Evolutionary conservation across 2,329 filamentous ascomycete species (phyloP).

Genomic region (Stachybotrys elegans): DNA sequence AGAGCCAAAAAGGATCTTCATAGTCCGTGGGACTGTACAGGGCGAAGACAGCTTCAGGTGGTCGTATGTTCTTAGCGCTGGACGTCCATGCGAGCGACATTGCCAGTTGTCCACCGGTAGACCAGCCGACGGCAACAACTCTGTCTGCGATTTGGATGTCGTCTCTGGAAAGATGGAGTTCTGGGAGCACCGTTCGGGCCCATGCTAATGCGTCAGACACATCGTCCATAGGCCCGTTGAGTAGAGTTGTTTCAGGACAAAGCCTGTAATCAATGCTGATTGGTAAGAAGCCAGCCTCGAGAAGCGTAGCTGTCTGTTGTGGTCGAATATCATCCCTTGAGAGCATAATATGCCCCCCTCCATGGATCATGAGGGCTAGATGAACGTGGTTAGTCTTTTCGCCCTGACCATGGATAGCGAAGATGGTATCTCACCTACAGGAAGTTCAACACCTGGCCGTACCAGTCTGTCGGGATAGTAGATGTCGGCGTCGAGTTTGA

Average conservation of each 20-base stretch:
- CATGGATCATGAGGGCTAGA: constrained; percentile 39
- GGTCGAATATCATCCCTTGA: constrained; percentile 30
- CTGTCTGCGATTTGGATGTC: constrained; percentile 11
- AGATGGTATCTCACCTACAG: not conserved
- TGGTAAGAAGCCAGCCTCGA: constrained; percentile 36
- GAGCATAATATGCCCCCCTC: constrained; percentile 36
- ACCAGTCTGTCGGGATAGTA: not conserved
- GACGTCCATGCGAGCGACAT: constrained; percentile 36
- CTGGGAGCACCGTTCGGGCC: constrained; percentile 27
- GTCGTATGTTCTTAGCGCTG: constrained; percentile 15
- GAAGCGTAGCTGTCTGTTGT: constrained; percentile 29
- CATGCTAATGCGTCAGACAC: constrained; percentile 36
- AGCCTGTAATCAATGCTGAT: constrained; percentile 46
- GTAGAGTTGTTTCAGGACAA: constrained; percentile 40
- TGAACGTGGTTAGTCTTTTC: not conserved
- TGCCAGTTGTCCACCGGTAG: constrained; percentile 40
- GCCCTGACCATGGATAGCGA: not conserved
- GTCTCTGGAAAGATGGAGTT: constrained; percentile 11
- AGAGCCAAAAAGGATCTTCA: constrained; percentile 19
- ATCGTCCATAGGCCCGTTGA: constrained; percentile 41
- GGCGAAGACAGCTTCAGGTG: constrained; percentile 36
- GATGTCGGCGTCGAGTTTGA: constrained; percentile 5
- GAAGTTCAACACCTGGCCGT: not conserved
- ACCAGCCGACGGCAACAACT: constrained; percentile 43
- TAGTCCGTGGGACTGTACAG: constrained; percentile 39